Conservation (phyloP, 2,329 filamentous ascomycete genomes). For the Aquanectria penicillioides region DNA sequence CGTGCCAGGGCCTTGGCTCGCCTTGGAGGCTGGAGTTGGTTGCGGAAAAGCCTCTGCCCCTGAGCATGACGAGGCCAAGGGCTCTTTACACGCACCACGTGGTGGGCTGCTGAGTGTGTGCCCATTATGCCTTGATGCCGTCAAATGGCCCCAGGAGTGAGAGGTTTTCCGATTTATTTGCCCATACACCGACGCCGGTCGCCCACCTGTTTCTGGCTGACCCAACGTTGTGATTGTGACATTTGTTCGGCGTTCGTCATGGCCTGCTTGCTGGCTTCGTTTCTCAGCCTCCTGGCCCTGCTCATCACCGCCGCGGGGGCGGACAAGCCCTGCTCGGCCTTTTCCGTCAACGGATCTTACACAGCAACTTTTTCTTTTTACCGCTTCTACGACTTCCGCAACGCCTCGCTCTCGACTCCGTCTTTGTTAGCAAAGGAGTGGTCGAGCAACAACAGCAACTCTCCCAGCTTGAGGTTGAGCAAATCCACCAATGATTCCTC, state of each 20-base stretch:
- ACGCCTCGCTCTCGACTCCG: background rate
- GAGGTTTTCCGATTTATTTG: background rate
- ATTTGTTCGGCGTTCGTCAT: background rate
- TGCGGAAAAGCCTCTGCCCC: too few species aligned
- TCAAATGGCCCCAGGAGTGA: too few species aligned
- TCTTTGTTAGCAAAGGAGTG: background rate
- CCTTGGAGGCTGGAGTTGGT: too few species aligned
- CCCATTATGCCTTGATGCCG: too few species aligned
- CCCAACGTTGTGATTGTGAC: too few species aligned
- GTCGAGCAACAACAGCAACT: slow-evolving; percentile 2
- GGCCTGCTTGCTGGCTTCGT: background rate
- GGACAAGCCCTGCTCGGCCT: slow-evolving; percentile 4
- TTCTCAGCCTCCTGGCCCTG: background rate
- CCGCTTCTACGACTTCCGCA: slow-evolving; percentile 21
- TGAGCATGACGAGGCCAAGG: too few species aligned
- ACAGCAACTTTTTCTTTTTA: slow-evolving; percentile 16
- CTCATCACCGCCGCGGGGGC: background rate
- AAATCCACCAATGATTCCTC: slow-evolving; percentile 15
- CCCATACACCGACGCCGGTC: background rate
- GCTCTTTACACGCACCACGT: too few species aligned
- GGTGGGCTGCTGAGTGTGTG: too few species aligned
- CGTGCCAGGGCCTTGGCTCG: too few species aligned
- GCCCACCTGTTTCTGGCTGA: background rate
- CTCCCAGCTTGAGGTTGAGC: slow-evolving; percentile 3
- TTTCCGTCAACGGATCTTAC: slow-evolving; percentile 15